These are phyloP conservation scores for Collybiopsis confluens DNA, from an alignment of 768 basidiomycete species.

Conservation along the genomic window DNA sequence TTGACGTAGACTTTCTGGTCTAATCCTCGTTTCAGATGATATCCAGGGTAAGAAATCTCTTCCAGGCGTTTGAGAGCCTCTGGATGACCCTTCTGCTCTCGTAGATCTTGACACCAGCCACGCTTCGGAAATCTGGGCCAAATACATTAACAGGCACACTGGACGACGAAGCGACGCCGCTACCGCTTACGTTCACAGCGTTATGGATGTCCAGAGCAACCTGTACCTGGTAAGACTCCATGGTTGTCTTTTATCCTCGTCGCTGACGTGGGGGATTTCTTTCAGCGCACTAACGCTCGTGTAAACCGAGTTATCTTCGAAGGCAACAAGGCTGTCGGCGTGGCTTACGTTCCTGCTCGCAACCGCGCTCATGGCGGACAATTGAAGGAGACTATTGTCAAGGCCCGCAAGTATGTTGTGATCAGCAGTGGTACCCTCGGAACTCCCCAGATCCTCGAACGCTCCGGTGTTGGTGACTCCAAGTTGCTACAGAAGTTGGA, in stretches of 20 bases:
- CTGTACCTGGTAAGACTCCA: slow-evolving; percentile 39
- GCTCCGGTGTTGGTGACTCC: slow-evolving; percentile 62
- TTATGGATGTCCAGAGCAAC: slow-evolving; percentile 66
- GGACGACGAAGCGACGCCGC: slow-evolving; percentile 71
- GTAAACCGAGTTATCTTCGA: slow-evolving; percentile 71
- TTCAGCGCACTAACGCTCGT: slow-evolving; percentile 52
- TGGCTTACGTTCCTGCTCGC: slow-evolving; percentile 62
- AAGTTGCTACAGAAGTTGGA: slow-evolving; percentile 51
- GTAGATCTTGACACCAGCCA: slow-evolving; percentile 57
- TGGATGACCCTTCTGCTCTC: not conserved
- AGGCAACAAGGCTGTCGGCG: slow-evolving; percentile 66
- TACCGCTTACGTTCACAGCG: slow-evolving; percentile 69
- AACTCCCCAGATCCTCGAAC: slow-evolving; percentile 70
- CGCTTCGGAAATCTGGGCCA: slow-evolving; percentile 70
- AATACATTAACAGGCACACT: slow-evolving; percentile 72
- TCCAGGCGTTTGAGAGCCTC: not conserved
- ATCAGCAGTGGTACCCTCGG: slow-evolving; percentile 65
- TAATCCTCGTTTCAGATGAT: slow-evolving; percentile 40
- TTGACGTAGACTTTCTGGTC: not conserved
- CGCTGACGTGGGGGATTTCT: not conserved
- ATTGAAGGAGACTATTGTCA: slow-evolving; percentile 58
- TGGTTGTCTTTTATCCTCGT: slow-evolving; percentile 22
- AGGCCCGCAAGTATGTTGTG: slow-evolving; percentile 64
- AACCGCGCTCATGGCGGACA: slow-evolving; percentile 51
- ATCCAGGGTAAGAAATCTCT: slow-evolving; percentile 41